Evolutionary conservation across 1,284 basidiomycete genomes (phyloP).

Genomic region (Cryptococcus sp.): DNA sequence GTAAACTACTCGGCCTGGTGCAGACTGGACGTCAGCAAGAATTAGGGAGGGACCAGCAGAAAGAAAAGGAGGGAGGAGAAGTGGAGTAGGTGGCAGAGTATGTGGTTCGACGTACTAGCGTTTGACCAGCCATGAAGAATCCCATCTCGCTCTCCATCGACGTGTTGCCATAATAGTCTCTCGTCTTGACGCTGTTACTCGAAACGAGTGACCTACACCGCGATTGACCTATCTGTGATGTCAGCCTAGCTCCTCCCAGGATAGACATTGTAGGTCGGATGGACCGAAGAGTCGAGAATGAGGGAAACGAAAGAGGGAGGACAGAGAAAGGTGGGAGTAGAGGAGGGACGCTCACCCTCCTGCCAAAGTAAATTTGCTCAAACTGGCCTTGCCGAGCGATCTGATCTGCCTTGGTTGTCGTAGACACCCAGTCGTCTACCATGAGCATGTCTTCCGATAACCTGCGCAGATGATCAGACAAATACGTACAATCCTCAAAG

Average conservation of each 20-base stretch:
- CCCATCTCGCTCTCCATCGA: constrained; percentile 97
- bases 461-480: background rate
- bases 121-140: constrained; percentile 92
- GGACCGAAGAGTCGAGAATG: no score
- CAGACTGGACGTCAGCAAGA: no score
- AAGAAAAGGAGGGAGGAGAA: no score
- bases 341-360: constrained; percentile 61
- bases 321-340: no score
- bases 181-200: constrained; percentile 81
- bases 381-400: constrained; percentile 59
- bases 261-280: no score
- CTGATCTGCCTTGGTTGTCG: constrained; percentile 21
- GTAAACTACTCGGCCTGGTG: constrained; percentile 83
- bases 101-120: constrained; percentile 62
- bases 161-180: constrained; percentile 89
- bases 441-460: no score
- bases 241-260: no score
- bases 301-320: no score
- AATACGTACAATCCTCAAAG: constrained; percentile 79
- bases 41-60: no score
- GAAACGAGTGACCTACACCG: constrained; percentile 63
- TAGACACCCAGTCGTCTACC: constrained; percentile 28
- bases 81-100: no score
- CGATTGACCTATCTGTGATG: constrained; percentile 61
- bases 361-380: constrained; percentile 69